Percentiles rank a stretch among this genome's conserved stretches.
Conservation (phyloP, 2,329 filamentous ascomycete genomes). For the Aureobasidium musti region DNA sequence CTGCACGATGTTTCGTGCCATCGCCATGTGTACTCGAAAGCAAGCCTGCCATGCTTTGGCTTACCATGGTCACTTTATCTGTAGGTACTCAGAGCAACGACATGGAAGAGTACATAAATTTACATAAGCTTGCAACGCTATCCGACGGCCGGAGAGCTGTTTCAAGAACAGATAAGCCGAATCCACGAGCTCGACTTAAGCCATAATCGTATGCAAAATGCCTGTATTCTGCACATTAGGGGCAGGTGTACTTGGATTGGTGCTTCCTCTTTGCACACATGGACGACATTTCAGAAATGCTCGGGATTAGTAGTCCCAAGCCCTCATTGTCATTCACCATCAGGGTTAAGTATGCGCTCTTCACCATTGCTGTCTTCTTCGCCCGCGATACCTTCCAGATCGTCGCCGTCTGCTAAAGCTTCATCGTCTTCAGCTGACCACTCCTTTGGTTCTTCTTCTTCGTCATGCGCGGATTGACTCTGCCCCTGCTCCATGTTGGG, state of each 20-base stretch:
- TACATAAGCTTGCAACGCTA: background rate
- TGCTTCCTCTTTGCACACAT: background rate
- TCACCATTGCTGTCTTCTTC: slow-evolving; percentile 31
- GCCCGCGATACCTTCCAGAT: slow-evolving; percentile 29
- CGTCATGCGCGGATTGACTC: background rate
- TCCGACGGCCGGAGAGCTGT: background rate
- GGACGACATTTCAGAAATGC: background rate
- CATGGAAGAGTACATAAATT: background rate
- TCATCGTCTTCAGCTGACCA: slow-evolving; percentile 33
- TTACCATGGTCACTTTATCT: background rate
- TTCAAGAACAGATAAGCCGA: background rate
- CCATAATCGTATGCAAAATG: background rate
- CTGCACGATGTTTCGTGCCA: background rate
- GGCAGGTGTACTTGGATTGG: background rate
- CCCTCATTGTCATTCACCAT: slow-evolving; percentile 38
- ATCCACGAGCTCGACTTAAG: background rate
- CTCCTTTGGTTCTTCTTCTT: background rate
- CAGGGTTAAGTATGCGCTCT: slow-evolving; percentile 37
- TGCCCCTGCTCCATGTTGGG: background rate
- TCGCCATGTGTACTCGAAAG: background rate
- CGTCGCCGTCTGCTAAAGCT: slow-evolving; percentile 33
- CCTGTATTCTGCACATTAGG: background rate
- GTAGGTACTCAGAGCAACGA: background rate
- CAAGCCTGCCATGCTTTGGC: background rate
- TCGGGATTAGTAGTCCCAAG: slow-evolving; percentile 4